Evolutionary conservation across 2,329 filamentous ascomycete species (phyloP), one percentile per base, ranked within the genome.

Genomic region (Rasamsonia emersonii): DNA sequence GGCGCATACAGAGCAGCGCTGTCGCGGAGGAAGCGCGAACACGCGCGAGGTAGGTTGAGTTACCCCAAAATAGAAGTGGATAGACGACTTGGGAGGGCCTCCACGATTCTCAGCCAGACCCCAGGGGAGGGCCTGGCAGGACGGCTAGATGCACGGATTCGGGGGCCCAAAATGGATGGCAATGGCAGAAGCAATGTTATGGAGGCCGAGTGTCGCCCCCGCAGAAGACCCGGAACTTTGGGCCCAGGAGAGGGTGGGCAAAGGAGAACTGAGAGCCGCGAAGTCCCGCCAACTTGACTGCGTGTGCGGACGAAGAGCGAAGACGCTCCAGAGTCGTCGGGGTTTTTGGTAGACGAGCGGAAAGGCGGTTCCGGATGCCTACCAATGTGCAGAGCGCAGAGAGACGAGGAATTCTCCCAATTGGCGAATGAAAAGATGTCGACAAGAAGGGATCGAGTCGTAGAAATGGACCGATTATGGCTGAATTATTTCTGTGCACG

Each of bases 181-280:
- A 28, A n/a, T 33, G 26, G n/a, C 24, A 44, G 45, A 61, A 61
- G 60, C 50, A 71, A 63, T 89, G 68, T 95, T 96, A 96, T 73
- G 89, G 89, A 61, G 91, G 89, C 69, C 93, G 89, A 72, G 86
- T 91, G 73, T 91, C 85, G 71, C 86, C 84, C 82, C 89, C 88
- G 73, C 79, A 79, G 65, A 89, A 89, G 78, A 93, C 86, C 86
- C 86, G 85, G 73, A 79, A 79, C 61, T 79, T 79, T 66, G 86
- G 89, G 73, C 86, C 86, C 63, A 89, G 80, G 70, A 93, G 84
- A 76, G 86, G 88, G 72, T 81, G 81, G 60, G 81, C 71, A 68
- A 81, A 80, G 63, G 78, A 80, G 62, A 82, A 75, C 67, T 74
- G 67, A 64, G 72, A 63, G 65, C 72, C 70, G 65, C 73, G 75